Evolutionary conservation across 768 basidiomycete genomes (phyloP).

Genomic region (Tephrocybe rancida): DNA sequence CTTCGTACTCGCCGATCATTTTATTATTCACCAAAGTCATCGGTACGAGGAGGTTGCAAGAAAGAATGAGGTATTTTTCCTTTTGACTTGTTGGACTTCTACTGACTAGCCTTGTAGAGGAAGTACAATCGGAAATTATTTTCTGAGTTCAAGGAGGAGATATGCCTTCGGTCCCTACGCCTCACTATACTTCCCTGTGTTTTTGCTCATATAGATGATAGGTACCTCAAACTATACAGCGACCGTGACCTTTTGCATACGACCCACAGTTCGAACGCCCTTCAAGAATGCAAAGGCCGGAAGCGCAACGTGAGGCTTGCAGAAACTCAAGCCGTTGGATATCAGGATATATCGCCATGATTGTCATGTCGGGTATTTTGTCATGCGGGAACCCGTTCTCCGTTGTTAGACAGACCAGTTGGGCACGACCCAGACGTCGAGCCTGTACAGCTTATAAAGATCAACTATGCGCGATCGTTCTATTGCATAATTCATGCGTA

Average conservation of each 20-base stretch:
- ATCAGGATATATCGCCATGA: too few relatives aligned
- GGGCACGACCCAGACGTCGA: too few relatives aligned
- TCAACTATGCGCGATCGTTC: too few relatives aligned
- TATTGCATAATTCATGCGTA: too few relatives aligned
- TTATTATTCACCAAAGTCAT: slow-evolving; percentile 87
- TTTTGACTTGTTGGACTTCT: background rate
- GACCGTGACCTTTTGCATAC: slow-evolving; percentile 52
- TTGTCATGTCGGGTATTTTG: too few relatives aligned
- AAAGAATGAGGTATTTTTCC: slow-evolving; percentile 58
- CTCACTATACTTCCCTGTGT: background rate
- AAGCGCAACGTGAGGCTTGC: slow-evolving; percentile 49
- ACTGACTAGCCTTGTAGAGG: slow-evolving; percentile 42
- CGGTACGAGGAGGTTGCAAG: slow-evolving; percentile 76
- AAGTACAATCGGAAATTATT: slow-evolving; percentile 78
- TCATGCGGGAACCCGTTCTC: too few relatives aligned
- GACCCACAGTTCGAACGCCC: slow-evolving; percentile 52
- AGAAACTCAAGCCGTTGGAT: slow-evolving; percentile 31
- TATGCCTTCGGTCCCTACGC: slow-evolving; percentile 57
- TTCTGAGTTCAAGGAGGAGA: slow-evolving; percentile 76
- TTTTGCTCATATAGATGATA: slow-evolving; percentile 21
- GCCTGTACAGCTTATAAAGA: too few relatives aligned
- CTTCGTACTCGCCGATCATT: slow-evolving; percentile 86
- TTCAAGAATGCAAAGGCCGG: slow-evolving; percentile 66
- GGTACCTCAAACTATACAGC: slow-evolving; percentile 66
- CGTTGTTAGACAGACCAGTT: too few relatives aligned